Evolutionary conservation across 768 basidiomycete species (phyloP).

Genomic region (Dendrothele bispora): DNA sequence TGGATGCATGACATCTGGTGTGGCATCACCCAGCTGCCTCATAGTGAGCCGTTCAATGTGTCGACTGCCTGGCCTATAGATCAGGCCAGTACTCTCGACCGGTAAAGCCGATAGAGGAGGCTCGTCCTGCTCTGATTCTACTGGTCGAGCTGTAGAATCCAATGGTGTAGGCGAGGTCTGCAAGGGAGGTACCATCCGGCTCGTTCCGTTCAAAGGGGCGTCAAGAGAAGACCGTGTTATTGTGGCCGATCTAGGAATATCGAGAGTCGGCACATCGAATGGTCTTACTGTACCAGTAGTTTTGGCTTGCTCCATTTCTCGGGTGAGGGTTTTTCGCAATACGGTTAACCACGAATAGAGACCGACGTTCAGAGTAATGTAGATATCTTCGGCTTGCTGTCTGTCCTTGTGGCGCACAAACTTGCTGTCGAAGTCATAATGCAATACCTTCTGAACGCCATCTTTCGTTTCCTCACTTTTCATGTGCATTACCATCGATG

Average conservation of each 20-base stretch:
- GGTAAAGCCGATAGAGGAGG: neutral
- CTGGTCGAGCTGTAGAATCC: neutral
- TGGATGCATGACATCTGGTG: constrained; percentile 84
- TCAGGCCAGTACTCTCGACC: constrained; percentile 24
- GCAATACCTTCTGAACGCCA: constrained; percentile 40
- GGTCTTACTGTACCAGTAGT: constrained; percentile 54
- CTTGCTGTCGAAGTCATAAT: constrained; percentile 72
- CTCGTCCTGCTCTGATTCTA: neutral
- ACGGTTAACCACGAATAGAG: constrained; percentile 82
- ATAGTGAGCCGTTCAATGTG: constrained; percentile 80
- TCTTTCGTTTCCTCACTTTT: constrained; percentile 58
- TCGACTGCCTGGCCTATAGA: constrained; percentile 58
- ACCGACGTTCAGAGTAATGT: constrained; percentile 81
- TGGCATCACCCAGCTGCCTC: constrained; percentile 87
- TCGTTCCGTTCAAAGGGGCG: neutral
- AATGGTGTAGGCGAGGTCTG: neutral
- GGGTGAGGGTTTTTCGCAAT: constrained; percentile 69
- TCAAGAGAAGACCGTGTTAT: too few species aligned
- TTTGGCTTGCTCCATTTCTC: constrained; percentile 77
- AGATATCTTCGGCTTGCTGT: constrained; percentile 68
- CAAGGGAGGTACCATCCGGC: constrained; percentile 1
- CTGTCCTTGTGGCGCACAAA: constrained; percentile 56
- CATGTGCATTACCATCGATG: constrained; percentile 84
- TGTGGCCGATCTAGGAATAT: constrained; percentile 31
- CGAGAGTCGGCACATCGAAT: constrained; percentile 24